Percentiles rank a stretch among this genome's conserved stretches.
Evolutionary conservation across 2,329 filamentous ascomycete genomes (phyloP).

Genomic region (Erysiphe pulchra): DNA sequence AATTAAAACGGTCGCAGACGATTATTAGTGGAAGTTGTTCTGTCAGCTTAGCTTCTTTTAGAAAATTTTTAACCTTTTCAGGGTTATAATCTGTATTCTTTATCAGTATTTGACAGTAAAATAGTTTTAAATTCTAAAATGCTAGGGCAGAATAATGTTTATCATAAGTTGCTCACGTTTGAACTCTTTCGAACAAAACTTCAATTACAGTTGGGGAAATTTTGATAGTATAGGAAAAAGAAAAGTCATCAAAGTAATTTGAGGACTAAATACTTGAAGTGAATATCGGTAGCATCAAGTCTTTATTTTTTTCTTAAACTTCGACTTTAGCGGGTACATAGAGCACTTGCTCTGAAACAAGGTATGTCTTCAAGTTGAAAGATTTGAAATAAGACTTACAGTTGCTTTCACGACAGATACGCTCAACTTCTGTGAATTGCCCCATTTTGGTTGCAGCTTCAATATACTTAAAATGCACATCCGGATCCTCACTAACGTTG

Average conservation of each 20-base stretch:
- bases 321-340: no score
- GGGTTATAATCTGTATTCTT: conserved; percentile 33
- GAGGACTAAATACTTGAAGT: no score
- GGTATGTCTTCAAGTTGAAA: background rate
- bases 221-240: no score
- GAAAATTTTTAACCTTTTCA: conserved; percentile 96
- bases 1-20: conserved; percentile 97
- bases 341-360: no score
- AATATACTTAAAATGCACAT: conserved; percentile 98
- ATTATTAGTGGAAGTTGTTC: conserved; percentile 95
- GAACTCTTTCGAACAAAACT: no score
- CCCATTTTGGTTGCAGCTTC: conserved; percentile 86
- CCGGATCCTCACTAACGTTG: conserved; percentile 81
- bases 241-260: no score
- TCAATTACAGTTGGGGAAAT: no score
- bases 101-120: background rate
- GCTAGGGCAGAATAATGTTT: no score
- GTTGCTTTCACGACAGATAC: conserved; percentile 84
- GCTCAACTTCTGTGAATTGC: conserved; percentile 87
- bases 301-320: no score
- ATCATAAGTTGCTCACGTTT: no score
- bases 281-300: no score
- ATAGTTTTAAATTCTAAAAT: no score
- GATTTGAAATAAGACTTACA: conserved; percentile 4
- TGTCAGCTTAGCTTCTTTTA: conserved; percentile 79